phyloP scores from a whole-genome alignment of 306 rosid species.

The Lablab purpureus region DNA sequence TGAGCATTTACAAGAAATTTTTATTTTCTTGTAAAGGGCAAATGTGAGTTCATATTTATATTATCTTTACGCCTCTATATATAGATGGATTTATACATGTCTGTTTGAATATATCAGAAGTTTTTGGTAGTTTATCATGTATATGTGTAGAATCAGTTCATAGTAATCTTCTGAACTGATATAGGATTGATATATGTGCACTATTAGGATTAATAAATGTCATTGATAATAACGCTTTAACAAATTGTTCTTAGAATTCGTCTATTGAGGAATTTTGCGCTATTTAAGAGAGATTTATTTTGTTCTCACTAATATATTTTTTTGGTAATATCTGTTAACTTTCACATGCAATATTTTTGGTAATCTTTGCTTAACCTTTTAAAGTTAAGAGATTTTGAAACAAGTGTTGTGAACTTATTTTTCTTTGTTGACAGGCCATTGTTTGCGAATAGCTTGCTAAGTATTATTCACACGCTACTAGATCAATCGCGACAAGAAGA shows the following conservation, averaged over 20 bases:
- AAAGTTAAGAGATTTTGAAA: slow-evolving; percentile 33
- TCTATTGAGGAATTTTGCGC: neutral
- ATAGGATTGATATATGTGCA: neutral
- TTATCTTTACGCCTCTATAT: slow-evolving; percentile 33
- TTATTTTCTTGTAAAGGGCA: slow-evolving; percentile 86
- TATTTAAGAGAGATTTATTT: slow-evolving; percentile 15
- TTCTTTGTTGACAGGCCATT: slow-evolving; percentile 73
- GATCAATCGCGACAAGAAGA: slow-evolving; percentile 92
- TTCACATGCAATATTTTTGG: slow-evolving; percentile 25
- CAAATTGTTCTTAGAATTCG: slow-evolving; percentile 10
- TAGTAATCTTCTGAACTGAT: neutral
- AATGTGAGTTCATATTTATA: slow-evolving; percentile 71
- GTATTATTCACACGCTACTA: slow-evolving; percentile 82
- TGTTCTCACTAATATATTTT: neutral
- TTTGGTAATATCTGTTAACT: slow-evolving; percentile 20
- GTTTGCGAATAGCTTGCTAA: slow-evolving; percentile 88
- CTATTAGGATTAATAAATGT: slow-evolving; percentile 9
- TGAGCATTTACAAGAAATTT: slow-evolving; percentile 87
- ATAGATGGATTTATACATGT: slow-evolving; percentile 2
- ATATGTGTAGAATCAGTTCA: neutral
- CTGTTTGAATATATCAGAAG: slow-evolving; percentile 1
- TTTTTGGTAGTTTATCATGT: neutral
- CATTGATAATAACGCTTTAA: neutral
- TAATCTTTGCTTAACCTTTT: slow-evolving; percentile 18
- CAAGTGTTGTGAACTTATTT: slow-evolving; percentile 16